These are phyloP conservation scores for Pseudozyma hubeiensis DNA, from an alignment of 1,284 basidiomycete species.

Conservation along the genomic window DNA sequence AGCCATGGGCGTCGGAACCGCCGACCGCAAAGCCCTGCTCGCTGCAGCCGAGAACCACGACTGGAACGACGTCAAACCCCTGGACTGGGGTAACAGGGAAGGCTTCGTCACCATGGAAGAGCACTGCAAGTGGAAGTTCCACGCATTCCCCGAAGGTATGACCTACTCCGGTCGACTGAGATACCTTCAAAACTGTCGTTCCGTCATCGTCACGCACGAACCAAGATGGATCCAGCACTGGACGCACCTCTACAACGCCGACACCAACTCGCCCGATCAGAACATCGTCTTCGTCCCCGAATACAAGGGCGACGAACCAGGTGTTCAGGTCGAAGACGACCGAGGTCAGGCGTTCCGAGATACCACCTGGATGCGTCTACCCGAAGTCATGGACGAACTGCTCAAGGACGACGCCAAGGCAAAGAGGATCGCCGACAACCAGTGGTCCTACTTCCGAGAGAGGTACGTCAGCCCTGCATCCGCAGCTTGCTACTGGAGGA, in stretches of 20 bases:
- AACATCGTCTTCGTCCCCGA: slow-evolving; percentile 65
- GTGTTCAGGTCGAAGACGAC: slow-evolving; percentile 48
- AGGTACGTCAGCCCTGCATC: slow-evolving; percentile 54
- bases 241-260: slow-evolving; percentile 63
- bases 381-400: slow-evolving; percentile 60
- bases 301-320: slow-evolving; percentile 25
- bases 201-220: slow-evolving; percentile 62
- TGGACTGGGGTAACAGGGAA: slow-evolving; percentile 52
- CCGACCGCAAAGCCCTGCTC: slow-evolving; percentile 55
- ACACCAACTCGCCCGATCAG: slow-evolving; percentile 58
- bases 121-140: slow-evolving; percentile 65
- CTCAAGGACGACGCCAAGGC: slow-evolving; percentile 51
- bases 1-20: slow-evolving; percentile 58
- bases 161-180: slow-evolving; percentile 61
- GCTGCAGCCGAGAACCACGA: slow-evolving; percentile 40
- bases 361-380: slow-evolving; percentile 57
- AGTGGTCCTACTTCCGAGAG: slow-evolving; percentile 60
- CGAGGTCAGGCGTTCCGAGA: slow-evolving; percentile 27
- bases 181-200: slow-evolving; percentile 63
- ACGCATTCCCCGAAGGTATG: slow-evolving; percentile 64
- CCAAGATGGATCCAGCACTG: slow-evolving; percentile 64
- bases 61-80: slow-evolving; percentile 58
- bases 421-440: slow-evolving; percentile 60
- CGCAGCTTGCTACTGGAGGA: slow-evolving; percentile 62
- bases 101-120: slow-evolving; percentile 56